A percentile compares a stretch with the other conserved stretches of the same genome.
These are phyloP conservation scores for Neurospora crassa DNA, from an alignment of 2,329 filamentous ascomycete species.

Conservation along the genomic window DNA sequence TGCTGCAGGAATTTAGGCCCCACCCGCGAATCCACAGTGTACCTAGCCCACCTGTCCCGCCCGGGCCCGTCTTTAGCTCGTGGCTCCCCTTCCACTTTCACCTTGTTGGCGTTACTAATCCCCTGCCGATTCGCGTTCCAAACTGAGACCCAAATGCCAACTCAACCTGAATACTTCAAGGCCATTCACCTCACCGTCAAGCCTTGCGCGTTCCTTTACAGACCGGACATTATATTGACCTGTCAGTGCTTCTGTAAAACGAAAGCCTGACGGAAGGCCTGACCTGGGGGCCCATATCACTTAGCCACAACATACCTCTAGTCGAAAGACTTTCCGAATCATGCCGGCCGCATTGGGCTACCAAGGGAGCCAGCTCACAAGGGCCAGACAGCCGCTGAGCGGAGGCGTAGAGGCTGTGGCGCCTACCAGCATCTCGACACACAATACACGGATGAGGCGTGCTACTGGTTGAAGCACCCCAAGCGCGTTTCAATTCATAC, in stretches of 20 bases:
- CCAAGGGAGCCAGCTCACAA: not conserved
- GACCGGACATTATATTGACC: not conserved
- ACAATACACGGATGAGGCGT: slow-evolving; percentile 17
- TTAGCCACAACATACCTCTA: not conserved
- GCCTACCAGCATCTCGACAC: slow-evolving; percentile 1
- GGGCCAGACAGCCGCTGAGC: slow-evolving; percentile 3
- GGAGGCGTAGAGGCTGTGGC: slow-evolving; percentile 5
- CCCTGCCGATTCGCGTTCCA: not conserved
- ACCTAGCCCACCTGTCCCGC: not conserved
- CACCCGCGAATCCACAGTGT: not conserved
- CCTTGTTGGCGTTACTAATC: not conserved
- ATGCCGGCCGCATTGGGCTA: slow-evolving; percentile 6
- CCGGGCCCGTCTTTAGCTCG: not conserved
- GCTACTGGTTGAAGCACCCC: slow-evolving; percentile 13
- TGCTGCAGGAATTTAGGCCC: not conserved
- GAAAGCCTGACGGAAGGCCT: not conserved
- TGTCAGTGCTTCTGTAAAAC: not conserved
- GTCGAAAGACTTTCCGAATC: slow-evolving; percentile 5
- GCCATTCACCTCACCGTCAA: not conserved
- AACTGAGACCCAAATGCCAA: not conserved
- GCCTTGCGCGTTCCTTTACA: not conserved
- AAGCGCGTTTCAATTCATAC: slow-evolving; percentile 21
- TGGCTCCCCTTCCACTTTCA: not conserved
- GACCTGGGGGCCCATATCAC: not conserved
- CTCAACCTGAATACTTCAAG: not conserved